Conservation (phyloP, 495 filamentous ascomycete genomes). For the Schizothecium vesticola region DNA sequence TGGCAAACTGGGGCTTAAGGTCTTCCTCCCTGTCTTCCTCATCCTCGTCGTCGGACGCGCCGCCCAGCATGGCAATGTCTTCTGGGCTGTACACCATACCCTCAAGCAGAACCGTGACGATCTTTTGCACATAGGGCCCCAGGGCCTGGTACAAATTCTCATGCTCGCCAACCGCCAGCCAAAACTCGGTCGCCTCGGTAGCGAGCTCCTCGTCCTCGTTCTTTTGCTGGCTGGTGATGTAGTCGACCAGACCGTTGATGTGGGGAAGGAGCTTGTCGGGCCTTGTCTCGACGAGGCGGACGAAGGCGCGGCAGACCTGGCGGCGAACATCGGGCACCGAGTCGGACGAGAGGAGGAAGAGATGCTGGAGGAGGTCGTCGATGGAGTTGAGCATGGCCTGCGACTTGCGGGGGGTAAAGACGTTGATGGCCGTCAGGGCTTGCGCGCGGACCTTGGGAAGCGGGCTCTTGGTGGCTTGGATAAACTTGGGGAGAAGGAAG, state of each 20-base stretch:
- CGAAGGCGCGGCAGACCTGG: constrained; percentile 89
- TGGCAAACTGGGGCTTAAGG: constrained; percentile 89
- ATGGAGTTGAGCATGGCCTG: constrained; percentile 70
- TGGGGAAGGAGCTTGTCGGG: constrained; percentile 88
- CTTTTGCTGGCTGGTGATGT: constrained; percentile 84
- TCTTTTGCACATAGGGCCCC: constrained; percentile 71
- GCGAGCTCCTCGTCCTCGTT: constrained; percentile 88
- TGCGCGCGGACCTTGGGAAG: constrained; percentile 69
- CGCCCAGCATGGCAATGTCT: constrained; percentile 78
- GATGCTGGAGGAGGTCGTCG: constrained; percentile 70
- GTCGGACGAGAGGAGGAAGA: constrained; percentile 78
- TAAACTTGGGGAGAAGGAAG: constrained; percentile 84
- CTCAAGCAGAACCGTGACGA: constrained; percentile 84
- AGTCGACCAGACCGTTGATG: constrained; percentile 83
- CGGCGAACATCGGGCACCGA: constrained; percentile 70
- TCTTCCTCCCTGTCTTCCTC: constrained; percentile 86
- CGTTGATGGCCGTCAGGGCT: constrained; percentile 78
- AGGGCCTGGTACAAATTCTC: constrained; percentile 65
- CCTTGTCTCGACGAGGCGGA: constrained; percentile 82
- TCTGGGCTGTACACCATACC: constrained; percentile 97
- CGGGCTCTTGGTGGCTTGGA: constrained; percentile 73
- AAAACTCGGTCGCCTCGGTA: constrained; percentile 95
- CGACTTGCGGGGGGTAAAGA: constrained; percentile 79
- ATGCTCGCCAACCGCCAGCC: constrained; percentile 90
- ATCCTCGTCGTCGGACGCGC: constrained; percentile 83